phyloP scores from a whole-genome alignment of 148 eudicot genomes.

The Vaccinium darrowii region DNA sequence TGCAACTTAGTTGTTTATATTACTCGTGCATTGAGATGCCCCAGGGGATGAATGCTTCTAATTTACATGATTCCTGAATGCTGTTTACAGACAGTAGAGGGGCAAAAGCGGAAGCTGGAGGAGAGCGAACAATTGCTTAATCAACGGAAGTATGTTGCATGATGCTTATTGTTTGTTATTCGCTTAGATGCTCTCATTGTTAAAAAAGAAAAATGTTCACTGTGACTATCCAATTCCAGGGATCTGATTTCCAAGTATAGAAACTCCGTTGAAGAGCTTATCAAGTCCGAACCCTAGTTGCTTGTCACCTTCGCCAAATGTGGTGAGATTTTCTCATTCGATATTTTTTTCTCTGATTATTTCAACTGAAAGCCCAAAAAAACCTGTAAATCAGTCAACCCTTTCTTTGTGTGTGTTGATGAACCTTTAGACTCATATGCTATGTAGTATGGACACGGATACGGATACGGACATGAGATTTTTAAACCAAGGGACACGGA shows the following conservation, averaged over 20 bases:
- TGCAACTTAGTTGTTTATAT: neutral
- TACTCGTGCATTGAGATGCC: neutral
- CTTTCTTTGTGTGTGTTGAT: neutral
- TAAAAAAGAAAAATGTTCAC: neutral
- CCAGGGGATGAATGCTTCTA: neutral
- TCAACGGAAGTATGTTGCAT: conserved; percentile 61
- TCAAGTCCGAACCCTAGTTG: conserved; percentile 16
- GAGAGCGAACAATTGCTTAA: conserved; percentile 64
- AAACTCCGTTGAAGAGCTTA: conserved; percentile 27
- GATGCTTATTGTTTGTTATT: neutral
- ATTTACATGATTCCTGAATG: conserved; percentile 9
- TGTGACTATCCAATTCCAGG: conserved; percentile 17
- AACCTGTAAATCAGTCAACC: neutral
- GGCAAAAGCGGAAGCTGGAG: conserved; percentile 70
- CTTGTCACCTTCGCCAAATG: neutral
- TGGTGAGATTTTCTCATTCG: conserved; percentile 9
- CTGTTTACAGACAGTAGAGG: conserved; percentile 72
- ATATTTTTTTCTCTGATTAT: neutral
- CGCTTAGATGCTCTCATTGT: neutral
- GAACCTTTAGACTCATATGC: neutral
- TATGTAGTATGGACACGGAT: too few relatives aligned
- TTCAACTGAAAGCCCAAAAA: neutral
- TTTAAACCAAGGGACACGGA: too few relatives aligned
- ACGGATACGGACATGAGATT: too few relatives aligned
- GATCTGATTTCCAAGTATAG: conserved; percentile 28